Conservation (phyloP, 805 yeast genomes). For the Wickerhamiella australiensis region DNA sequence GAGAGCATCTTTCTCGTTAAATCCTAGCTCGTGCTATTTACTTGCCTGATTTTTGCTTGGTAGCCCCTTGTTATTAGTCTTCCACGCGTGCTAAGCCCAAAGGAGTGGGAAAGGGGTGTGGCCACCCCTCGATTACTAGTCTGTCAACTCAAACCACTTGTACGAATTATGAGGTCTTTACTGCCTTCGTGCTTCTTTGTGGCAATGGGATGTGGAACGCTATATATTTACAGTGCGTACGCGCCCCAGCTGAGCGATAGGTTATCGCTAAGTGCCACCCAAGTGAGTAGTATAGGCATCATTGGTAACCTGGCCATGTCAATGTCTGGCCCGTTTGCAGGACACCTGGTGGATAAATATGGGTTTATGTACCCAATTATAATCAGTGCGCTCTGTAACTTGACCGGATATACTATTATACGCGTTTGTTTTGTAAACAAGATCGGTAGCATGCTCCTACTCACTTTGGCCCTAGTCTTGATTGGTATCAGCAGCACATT, state of each 20-base stretch:
- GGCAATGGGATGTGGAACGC: conserved; percentile 42
- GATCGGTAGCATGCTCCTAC: conserved; percentile 30
- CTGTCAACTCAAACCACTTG: not conserved
- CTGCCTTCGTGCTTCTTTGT: conserved; percentile 22
- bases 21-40: not conserved
- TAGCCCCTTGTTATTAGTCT: not conserved
- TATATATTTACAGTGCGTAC: conserved; percentile 63
- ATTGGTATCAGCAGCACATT: conserved; percentile 64
- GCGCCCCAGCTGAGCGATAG: conserved; percentile 61
- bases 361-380: conserved; percentile 48
- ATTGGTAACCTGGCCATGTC: conserved; percentile 55
- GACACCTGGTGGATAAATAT: conserved; percentile 46
- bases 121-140: not conserved
- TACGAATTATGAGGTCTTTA: conserved; percentile 14
- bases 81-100: not conserved
- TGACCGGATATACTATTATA: conserved; percentile 46
- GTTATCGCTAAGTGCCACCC: conserved; percentile 47
- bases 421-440: conserved; percentile 38
- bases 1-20: not conserved
- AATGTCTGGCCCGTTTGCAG: conserved; percentile 58
- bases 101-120: not conserved
- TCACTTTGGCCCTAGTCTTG: conserved; percentile 36
- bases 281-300: conserved; percentile 53
- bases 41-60: not conserved
- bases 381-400: conserved; percentile 39